phyloP scores from a whole-genome alignment of 2,329 filamentous ascomycete genomes.

The Trichophyton rubrum region DNA sequence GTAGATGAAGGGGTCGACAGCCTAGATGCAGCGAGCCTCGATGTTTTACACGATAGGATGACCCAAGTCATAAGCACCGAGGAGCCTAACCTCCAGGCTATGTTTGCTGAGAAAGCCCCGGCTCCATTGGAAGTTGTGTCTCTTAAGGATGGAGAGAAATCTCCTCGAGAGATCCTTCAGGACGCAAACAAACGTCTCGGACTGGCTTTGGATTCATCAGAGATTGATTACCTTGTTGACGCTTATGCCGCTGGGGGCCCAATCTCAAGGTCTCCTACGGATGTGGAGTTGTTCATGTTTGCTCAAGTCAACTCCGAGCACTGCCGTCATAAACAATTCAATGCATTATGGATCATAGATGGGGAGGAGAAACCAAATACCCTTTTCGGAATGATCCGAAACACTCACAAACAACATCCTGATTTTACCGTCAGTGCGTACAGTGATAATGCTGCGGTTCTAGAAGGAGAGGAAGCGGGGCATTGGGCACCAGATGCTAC shows the following conservation, averaged over 20 bases:
- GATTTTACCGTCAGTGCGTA: conserved; percentile 87
- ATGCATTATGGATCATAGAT: conserved; percentile 91
- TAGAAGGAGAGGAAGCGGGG: conserved; percentile 57
- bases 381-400: conserved; percentile 91
- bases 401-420: conserved; percentile 70
- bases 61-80: conserved; percentile 64
- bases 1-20: conserved; percentile 45
- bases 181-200: conserved; percentile 76
- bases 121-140: conserved; percentile 61
- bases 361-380: conserved; percentile 65
- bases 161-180: conserved; percentile 59
- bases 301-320: conserved; percentile 98
- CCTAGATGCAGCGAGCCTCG: conserved; percentile 44
- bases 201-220: conserved; percentile 71
- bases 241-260: conserved; percentile 55
- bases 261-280: conserved; percentile 55
- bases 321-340: conserved; percentile 82
- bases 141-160: conserved; percentile 52
- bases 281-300: conserved; percentile 98
- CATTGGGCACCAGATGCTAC: conserved; percentile 84
- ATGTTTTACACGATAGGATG: conserved; percentile 85
- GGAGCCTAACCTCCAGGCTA: conserved; percentile 55
- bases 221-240: conserved; percentile 90
- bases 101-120: conserved; percentile 63
- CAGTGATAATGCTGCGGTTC: conserved; percentile 93